Base-by-base conservation (phyloP, 2,329 filamentous ascomycete species). In the Hypocreales sp. region DNA sequence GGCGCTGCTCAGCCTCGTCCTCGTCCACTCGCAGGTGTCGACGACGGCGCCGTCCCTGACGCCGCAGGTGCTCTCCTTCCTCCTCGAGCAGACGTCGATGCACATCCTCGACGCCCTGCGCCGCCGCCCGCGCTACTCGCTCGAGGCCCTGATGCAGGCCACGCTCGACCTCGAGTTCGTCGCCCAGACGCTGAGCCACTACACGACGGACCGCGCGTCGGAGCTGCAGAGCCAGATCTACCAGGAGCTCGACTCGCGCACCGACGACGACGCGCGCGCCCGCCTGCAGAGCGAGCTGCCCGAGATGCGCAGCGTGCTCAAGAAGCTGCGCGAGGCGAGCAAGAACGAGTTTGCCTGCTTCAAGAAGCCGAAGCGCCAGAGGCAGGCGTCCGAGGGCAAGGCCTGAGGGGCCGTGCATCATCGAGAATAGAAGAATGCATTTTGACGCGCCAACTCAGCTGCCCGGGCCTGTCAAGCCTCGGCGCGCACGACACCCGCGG, bases 141-240 rank as follows among this genome's bases (percentile, higher is more conserved):
- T 98, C 1, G 64, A 78, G 5, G 77, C 80, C 6, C 68, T 98
- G 27, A 92, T 95, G 76, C 92, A 98, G 55, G 92, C 92, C 2
- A 98, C 90, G 0, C 70, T 98, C 1, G 90, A 98, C 45, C 86
- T 94, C 2, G 90, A 98, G 53, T 95, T 98, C 46, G 76, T 95
- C 31, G 82, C 86, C 1, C 90, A 98, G 58, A 94, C 87, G 5
- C 66, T 98, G 19, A 80, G 72, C 34, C 77, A 86, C 40, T 98
- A 92, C 51, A 90, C 82, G 0, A 90, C 82, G 0, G 79, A 92
- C 31, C 67, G 72, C 27, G 82, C 84, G 4, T 74, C 73, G 7
- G 73, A 86, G 46, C 65, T 81, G 10, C 90, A 95, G 56, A 79
- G 79, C 40, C 73, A 86, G 48, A 87, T 98, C 25, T 98, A 95